Percentiles rank a stretch among this genome's conserved stretches.
Conservation (phyloP, 768 basidiomycete species). For the Omphalotus guepiniiformis region DNA sequence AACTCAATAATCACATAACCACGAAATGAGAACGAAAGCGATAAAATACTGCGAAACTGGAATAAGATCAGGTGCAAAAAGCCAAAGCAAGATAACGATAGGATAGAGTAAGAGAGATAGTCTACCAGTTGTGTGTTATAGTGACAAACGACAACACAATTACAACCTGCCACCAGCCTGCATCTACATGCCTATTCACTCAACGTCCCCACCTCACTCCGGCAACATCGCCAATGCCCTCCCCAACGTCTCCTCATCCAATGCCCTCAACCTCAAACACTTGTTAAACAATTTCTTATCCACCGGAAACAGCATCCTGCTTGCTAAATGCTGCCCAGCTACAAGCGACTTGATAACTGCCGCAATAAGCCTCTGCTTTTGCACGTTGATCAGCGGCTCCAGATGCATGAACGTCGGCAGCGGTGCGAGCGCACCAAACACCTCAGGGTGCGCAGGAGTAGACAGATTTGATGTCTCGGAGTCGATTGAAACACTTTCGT, state of each 20-base stretch:
- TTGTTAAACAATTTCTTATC: conserved; percentile 77
- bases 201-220: too few relatives aligned
- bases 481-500: conserved; percentile 63
- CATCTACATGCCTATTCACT: too few relatives aligned
- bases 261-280: conserved; percentile 66
- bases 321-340: conserved; percentile 78
- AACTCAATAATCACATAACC: too few relatives aligned
- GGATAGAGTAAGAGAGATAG: too few relatives aligned
- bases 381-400: conserved; percentile 84
- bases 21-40: too few relatives aligned
- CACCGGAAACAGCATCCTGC: conserved; percentile 60
- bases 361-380: conserved; percentile 82
- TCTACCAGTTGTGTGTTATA: too few relatives aligned
- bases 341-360: conserved; percentile 77
- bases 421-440: conserved; percentile 67
- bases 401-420: conserved; percentile 76
- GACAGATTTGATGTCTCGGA: conserved; percentile 59
- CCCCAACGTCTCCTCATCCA: conserved; percentile 53
- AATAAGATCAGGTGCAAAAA: too few relatives aligned
- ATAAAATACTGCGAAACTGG: too few relatives aligned
- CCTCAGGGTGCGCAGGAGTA: conserved; percentile 70
- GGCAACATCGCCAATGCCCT: conserved; percentile 33
- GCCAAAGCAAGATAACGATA: too few relatives aligned
- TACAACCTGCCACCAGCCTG: too few relatives aligned
- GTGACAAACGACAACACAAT: too few relatives aligned